phyloP scores from a whole-genome alignment of 352 stramenopile genomes.

The Poterioochromonas sp. region DNA sequence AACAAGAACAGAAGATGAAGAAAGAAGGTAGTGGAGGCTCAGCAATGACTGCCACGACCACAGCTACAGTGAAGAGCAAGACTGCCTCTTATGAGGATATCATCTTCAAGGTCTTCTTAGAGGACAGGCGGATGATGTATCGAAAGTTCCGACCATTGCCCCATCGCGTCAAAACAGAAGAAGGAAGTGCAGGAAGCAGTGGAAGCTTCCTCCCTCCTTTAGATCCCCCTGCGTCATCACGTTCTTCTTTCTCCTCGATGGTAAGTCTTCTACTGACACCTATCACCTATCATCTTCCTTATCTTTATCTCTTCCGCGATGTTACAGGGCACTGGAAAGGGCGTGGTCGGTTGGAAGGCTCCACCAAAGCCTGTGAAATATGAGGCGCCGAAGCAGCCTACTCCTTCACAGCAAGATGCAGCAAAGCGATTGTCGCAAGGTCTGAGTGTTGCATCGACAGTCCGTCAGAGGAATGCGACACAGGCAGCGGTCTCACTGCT shows the following conservation, averaged over 20 bases:
- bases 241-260: background rate
- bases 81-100: constrained; percentile 12
- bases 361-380: background rate
- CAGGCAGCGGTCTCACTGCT: background rate
- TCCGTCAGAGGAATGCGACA: background rate
- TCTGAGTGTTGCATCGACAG: background rate
- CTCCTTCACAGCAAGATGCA: background rate
- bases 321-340: background rate
- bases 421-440: constrained; percentile 15
- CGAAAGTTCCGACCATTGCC: background rate
- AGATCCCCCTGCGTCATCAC: background rate
- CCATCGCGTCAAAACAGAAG: background rate
- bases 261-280: background rate
- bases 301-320: background rate
- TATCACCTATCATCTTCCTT: background rate
- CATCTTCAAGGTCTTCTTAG: constrained; percentile 14
- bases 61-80: background rate
- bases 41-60: background rate
- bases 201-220: constrained; percentile 14
- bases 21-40: background rate
- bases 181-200: background rate
- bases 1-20: constrained; percentile 16
- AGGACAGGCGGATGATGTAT: constrained; percentile 4
- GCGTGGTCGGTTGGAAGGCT: constrained; percentile 7
- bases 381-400: background rate